Percentiles rank a stretch among this genome's conserved stretches.
These are phyloP conservation scores for Candida maris DNA, from an alignment of 805 yeast genomes.

Conservation along the genomic window DNA sequence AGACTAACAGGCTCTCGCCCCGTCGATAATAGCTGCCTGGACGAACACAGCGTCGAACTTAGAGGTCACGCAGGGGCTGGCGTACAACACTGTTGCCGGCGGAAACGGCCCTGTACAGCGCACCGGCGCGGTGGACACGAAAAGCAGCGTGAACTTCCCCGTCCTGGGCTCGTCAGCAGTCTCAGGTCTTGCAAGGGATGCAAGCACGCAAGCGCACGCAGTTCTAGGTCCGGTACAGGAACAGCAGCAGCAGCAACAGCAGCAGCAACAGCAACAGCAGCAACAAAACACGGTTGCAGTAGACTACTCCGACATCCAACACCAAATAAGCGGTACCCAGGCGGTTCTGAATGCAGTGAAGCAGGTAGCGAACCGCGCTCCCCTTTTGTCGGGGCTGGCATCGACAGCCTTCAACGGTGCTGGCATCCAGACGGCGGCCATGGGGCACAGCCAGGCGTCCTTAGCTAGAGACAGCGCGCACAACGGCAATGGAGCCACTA, in stretches of 20 bases:
- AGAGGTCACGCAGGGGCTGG: constrained; percentile 11
- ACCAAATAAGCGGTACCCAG: constrained; percentile 23
- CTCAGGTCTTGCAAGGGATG: neutral
- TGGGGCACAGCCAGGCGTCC: neutral
- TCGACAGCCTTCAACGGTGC: neutral
- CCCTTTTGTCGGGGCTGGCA: constrained; percentile 13
- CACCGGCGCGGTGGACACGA: neutral
- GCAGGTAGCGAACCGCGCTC: constrained; percentile 13
- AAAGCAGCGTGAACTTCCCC: constrained; percentile 25
- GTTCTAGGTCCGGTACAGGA: constrained; percentile 3
- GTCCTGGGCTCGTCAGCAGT: constrained; percentile 19
- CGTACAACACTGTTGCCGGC: constrained; percentile 9
- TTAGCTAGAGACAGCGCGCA: neutral
- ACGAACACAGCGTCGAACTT: constrained; percentile 15
- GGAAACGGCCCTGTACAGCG: constrained; percentile 6
- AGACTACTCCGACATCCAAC: constrained; percentile 19
- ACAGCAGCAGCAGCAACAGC: constrained; percentile 7
- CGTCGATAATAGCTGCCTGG: constrained; percentile 22
- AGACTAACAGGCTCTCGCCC: too few species aligned
- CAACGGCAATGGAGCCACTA: neutral
- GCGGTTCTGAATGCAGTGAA: constrained; percentile 26
- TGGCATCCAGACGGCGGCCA: neutral
- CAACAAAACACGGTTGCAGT: constrained; percentile 7
- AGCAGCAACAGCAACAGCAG: constrained; percentile 8
- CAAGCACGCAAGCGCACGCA: constrained; percentile 1